Evolutionary conservation across 2,329 filamentous ascomycete genomes (phyloP), one percentile per base, ranked within the genome.

Genomic region (Xylariaceae sp.): DNA sequence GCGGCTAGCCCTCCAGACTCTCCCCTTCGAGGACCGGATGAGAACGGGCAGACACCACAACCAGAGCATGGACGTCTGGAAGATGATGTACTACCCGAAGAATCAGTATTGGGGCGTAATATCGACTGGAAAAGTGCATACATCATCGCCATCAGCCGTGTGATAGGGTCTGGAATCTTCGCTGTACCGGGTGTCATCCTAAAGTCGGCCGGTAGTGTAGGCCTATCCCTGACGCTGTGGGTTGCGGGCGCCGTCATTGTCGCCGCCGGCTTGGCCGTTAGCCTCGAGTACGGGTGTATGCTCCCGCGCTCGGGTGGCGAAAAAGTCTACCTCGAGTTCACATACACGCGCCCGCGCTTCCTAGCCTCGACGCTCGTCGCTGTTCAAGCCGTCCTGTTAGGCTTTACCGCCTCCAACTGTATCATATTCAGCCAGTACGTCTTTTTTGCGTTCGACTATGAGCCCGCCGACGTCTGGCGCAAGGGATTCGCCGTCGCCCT

Each of bases 291-390:
- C 65, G 88, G 88, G 0, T 87, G 82, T 65, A 89, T 90, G 87
- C 74, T 91, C 12, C 88, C 88, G 14, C 79, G 87, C 0, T 88
- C 84, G 0, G 88, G 88, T 6, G 88, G 87, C 21, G 78, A 83
- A 23, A 91, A 90, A 72, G 86, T 90, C 6, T 90, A 90, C 66
- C 80, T 91, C 40, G 87, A 91, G 70, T 88, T 87, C 69, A 85
- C 85, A 0, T 90, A 88, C 68, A 80, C 82, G 2, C 76, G 77
- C 28, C 88, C 88, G 1, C 79, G 81, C 5, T 86, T 88, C 59
- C 77, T 91, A 3, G 85, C 86, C 0, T 87, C 86, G 2, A 86
- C 84, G 0, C 68, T 90, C 14, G 76, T 90, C 11, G 86, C 86
- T 0, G 79, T 86, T 1, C 83, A 89, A 52, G 85, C 83, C 0